Evolutionary conservation across 2,329 filamentous ascomycete genomes (phyloP).

Genomic region (Aspergillus quadrilineatus): DNA sequence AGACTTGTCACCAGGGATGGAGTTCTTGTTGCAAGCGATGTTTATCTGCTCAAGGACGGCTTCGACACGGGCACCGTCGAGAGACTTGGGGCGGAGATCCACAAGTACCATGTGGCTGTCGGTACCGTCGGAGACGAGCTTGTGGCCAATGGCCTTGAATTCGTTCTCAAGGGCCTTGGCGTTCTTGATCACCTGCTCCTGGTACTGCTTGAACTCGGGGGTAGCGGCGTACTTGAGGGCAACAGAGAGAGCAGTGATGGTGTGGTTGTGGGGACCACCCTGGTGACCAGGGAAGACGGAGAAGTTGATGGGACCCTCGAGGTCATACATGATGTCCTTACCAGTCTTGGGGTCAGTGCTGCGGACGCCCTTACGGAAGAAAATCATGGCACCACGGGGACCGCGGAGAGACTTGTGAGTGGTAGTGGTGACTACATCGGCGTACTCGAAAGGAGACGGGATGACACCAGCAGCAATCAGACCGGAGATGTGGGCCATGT

Average conservation of each 20-base stretch:
- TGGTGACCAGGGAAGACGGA: slow-evolving; percentile 98
- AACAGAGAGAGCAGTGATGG: slow-evolving; percentile 91
- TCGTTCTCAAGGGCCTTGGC: slow-evolving; percentile 82
- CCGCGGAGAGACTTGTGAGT: slow-evolving; percentile 97
- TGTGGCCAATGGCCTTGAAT: slow-evolving; percentile 70
- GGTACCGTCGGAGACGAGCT: slow-evolving; percentile 87
- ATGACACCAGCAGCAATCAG: slow-evolving; percentile 89
- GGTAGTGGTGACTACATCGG: slow-evolving; percentile 95
- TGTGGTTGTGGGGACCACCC: slow-evolving; percentile 98
- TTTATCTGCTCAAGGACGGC: slow-evolving; percentile 95
- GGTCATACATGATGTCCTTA: slow-evolving; percentile 80
- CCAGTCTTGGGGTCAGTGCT: slow-evolving; percentile 81
- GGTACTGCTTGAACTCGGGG: slow-evolving; percentile 88
- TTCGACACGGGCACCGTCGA: slow-evolving; percentile 92
- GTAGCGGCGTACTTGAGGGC: slow-evolving; percentile 90
- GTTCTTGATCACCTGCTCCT: slow-evolving; percentile 85
- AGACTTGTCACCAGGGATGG: slow-evolving; percentile 94
- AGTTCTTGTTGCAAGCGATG: slow-evolving; percentile 99
- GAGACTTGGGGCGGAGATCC: slow-evolving; percentile 81
- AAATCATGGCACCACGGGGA: slow-evolving; percentile 95
- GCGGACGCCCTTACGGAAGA: slow-evolving; percentile 91
- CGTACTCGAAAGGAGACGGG: slow-evolving; percentile 81
- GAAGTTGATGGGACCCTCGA: slow-evolving; percentile 89
- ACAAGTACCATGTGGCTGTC: slow-evolving; percentile 96
- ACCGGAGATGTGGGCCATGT: slow-evolving; percentile 97